Conservation (phyloP, 1,284 basidiomycete genomes). For the Fomitopsis palustris region DNA sequence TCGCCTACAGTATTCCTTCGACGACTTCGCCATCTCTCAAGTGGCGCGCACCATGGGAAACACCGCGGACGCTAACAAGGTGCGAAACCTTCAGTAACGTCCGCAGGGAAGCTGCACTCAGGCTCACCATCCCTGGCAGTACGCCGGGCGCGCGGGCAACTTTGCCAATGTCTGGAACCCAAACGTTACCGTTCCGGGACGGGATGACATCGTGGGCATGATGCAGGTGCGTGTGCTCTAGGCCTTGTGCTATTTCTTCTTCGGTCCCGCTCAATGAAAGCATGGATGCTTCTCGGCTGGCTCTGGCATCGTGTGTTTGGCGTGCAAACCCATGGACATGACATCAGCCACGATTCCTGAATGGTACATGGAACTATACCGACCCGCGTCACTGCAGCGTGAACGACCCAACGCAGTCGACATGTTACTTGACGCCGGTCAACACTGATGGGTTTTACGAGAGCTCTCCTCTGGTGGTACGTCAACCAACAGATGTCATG, state of each 20-base stretch:
- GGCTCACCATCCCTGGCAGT: conserved; percentile 32
- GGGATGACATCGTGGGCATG: conserved; percentile 39
- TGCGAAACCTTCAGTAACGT: conserved; percentile 16
- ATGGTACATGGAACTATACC: conserved; percentile 62
- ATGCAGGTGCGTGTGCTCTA: conserved; percentile 42
- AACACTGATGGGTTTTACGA: conserved; percentile 66
- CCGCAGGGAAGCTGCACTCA: not conserved
- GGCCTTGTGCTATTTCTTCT: not conserved
- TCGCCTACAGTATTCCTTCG: conserved; percentile 48
- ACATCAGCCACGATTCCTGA: conserved; percentile 48
- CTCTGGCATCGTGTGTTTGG: not conserved
- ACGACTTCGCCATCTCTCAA: conserved; percentile 63
- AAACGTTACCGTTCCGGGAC: conserved; percentile 46
- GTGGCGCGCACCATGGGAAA: conserved; percentile 52
- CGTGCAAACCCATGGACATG: not conserved
- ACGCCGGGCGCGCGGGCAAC: conserved; percentile 50
- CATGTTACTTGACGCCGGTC: conserved; percentile 57
- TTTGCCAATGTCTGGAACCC: conserved; percentile 60
- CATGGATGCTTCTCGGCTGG: not conserved
- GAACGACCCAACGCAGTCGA: conserved; percentile 52
- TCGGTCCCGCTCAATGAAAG: not conserved
- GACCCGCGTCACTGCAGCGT: conserved; percentile 66
- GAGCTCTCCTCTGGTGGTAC: conserved; percentile 55
- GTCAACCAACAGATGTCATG: conserved; percentile 13
- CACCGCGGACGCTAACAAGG: conserved; percentile 45